These are phyloP conservation scores for Coemansia sp. DNA, from an alignment of 192 early-diverging fungal genomes.

Conservation along the genomic window DNA sequence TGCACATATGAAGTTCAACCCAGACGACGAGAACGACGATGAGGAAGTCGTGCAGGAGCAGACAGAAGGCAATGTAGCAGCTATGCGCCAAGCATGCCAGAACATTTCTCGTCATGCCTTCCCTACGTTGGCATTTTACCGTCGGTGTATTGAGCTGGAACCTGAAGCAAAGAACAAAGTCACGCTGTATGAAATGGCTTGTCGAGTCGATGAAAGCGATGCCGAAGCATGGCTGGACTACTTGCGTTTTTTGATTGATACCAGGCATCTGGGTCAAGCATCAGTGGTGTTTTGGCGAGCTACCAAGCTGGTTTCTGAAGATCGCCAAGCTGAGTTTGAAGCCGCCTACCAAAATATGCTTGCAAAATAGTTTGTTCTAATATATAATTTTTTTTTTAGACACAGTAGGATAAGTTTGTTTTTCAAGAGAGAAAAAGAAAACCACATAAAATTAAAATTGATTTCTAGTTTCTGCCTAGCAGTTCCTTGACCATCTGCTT, in stretches of 20 bases:
- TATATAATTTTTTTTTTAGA: too few species aligned
- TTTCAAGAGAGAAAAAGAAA: too few species aligned
- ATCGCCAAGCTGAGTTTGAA: slow-evolving; percentile 5
- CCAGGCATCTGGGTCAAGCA: slow-evolving; percentile 17
- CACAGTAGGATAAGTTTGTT: too few species aligned
- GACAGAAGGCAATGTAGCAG: slow-evolving; percentile 31
- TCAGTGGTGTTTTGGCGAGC: slow-evolving; percentile 40
- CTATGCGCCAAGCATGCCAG: slow-evolving; percentile 53
- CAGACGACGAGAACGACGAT: slow-evolving; percentile 6
- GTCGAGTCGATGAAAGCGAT: slow-evolving; percentile 22
- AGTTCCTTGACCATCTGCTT: slow-evolving; percentile 55
- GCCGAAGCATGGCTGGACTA: slow-evolving; percentile 34
- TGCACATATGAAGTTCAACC: slow-evolving; percentile 6
- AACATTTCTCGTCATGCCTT: slow-evolving; percentile 56
- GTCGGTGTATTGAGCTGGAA: slow-evolving; percentile 63
- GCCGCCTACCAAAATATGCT: slow-evolving; percentile 2
- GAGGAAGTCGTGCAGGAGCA: slow-evolving; percentile 7
- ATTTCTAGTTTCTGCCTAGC: slow-evolving; percentile 34
- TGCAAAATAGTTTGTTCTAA: neutral
- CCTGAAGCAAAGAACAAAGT: slow-evolving; percentile 19
- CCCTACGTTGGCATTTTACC: slow-evolving; percentile 62
- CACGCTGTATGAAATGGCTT: slow-evolving; percentile 37
- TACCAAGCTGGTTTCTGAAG: slow-evolving; percentile 15
- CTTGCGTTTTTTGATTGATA: slow-evolving; percentile 17
- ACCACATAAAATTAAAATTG: too few species aligned